Percentiles rank a stretch among this genome's conserved stretches.
Evolutionary conservation across 2,329 filamentous ascomycete genomes (phyloP).

Genomic region (Knufia petricola): DNA sequence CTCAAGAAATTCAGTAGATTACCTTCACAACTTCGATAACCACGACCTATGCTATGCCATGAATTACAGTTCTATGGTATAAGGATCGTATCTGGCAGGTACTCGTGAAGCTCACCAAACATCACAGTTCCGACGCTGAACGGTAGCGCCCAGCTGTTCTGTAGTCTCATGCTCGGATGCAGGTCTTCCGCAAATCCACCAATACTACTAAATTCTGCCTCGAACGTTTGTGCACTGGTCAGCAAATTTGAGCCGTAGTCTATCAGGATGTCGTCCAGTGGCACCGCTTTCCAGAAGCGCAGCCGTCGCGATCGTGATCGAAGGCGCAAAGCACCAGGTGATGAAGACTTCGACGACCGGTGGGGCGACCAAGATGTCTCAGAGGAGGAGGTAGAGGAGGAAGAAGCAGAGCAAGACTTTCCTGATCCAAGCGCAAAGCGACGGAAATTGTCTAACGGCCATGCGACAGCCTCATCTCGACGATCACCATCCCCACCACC

Average conservation of each 20-base stretch:
- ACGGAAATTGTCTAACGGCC: slow-evolving; percentile 54
- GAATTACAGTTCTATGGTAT: too few species aligned
- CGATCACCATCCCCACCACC: slow-evolving; percentile 30
- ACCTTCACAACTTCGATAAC: too few species aligned
- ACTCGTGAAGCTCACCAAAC: too few species aligned
- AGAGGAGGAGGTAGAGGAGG: slow-evolving; percentile 40
- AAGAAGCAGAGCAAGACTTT: slow-evolving; percentile 44
- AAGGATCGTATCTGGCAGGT: too few species aligned
- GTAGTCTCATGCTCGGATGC: too few species aligned
- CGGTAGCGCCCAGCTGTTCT: too few species aligned
- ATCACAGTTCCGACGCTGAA: too few species aligned
- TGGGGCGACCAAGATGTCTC: slow-evolving; percentile 69
- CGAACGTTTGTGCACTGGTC: too few species aligned
- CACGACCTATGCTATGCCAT: too few species aligned
- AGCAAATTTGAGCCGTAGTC: not conserved
- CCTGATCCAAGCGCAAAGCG: slow-evolving; percentile 62
- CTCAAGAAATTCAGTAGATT: too few species aligned
- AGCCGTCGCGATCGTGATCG: slow-evolving; percentile 2
- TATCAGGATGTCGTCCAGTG: slow-evolving; percentile 1
- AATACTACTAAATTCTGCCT: too few species aligned
- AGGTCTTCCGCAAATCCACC: too few species aligned
- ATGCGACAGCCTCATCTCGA: slow-evolving; percentile 14
- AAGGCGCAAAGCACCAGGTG: slow-evolving; percentile 6
- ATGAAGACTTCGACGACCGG: slow-evolving; percentile 59
- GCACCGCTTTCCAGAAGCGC: slow-evolving; percentile 6